Base-by-base conservation (phyloP, 352 stramenopile genomes). In the Plasmopara muralis region DNA sequence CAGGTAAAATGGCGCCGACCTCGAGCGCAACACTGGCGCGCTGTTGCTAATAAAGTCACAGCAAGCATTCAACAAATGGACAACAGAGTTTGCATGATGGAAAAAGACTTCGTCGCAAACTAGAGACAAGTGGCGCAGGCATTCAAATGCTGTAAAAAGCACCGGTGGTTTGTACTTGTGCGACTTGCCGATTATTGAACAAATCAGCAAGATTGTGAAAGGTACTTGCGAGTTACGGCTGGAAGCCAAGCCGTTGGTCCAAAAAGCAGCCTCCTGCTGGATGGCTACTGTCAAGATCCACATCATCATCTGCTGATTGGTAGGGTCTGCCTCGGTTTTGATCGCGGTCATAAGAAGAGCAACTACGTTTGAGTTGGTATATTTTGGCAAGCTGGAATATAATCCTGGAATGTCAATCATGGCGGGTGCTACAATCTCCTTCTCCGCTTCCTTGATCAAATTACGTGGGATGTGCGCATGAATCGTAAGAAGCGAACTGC, bases 301-400 rank as follows among this genome's bases (percentile, higher is more conserved):
- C 60, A 94, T 84, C 45, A 87, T 86, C 83, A 94, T 92, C 50
- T 94, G 83, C 60, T 91, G 81, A 57, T 94, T 94, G 10, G 83
- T 92, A 5, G 83, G 81, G 42, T 94, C 83, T 30, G 51, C 76
- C 53, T 94, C 83, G 0, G 66, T 79, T 47, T 94, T 94, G 43
- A 91, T 79, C 12, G 77, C 79, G 46, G 83, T 88, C 66, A 89
- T 87, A 13, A 94, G 56, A 8, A 94, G 53, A 16, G 75, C 81
- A 12, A 94, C 80, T 30, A 94, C 79, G 45, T 94, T 89, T 12
- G 83, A 92, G 61, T 75, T 91, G 12, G 79, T 88, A 44, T 90
- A 85, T 50, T 90, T 91, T 0, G 83, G 83, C 44, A 94, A 53
- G 9, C 60, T 84, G n/a, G 83, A 89, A 60, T 85, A 90, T 29